Base-by-base conservation (phyloP, 2,329 filamentous ascomycete species). In the Sporothrix variecibatus region DNA sequence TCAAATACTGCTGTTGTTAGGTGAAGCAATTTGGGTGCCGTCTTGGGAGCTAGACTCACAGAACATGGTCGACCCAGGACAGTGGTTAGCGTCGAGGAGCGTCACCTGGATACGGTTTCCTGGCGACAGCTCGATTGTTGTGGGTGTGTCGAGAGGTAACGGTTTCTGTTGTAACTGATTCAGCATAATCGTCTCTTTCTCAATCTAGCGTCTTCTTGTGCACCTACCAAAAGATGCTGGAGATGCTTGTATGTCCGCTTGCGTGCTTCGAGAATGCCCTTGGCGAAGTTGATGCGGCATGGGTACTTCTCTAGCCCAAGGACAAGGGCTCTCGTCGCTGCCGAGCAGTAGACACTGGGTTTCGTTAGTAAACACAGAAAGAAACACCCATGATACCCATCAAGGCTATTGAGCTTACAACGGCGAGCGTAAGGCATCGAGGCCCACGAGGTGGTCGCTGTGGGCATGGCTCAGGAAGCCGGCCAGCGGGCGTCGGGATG, bases 381-480 rank as follows among this genome's bases (percentile, higher is more conserved):
- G 40, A 31, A 7, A 4, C 8, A 11, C 11, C 51, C 23, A n/a
- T 20, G 43, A 20, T 17, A 9, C 40, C 43, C 15, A 4, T 20
- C 43, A 17, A 20, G 6, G 15, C 43, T 1, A 6, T 6, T 49
- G 43, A 4, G 15, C 43, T 20, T 81, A 89, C 87, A 97, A 97
- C 0, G 94, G 93, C 38, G 93, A 90, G 64, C 90, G 88, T 72
- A 95, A 86, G 15, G 87, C 89, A 78, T 97, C 94, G 1, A 98
- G 86, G 0, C 95, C 95, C 49, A 88, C 87, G 0, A 98, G 87
- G 82, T 98, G 95, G 78, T 98, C 95, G 76, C 92, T 97, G 80
- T 98, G 95, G 1, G 97, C 90, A 87, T 98, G 95, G 81, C 93
- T 97, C 34, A 98, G 86, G 80, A 98, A 97, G 81, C 92, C 96